phyloP scores from a whole-genome alignment of 805 yeast species.

The Zygoascus tannicola region DNA sequence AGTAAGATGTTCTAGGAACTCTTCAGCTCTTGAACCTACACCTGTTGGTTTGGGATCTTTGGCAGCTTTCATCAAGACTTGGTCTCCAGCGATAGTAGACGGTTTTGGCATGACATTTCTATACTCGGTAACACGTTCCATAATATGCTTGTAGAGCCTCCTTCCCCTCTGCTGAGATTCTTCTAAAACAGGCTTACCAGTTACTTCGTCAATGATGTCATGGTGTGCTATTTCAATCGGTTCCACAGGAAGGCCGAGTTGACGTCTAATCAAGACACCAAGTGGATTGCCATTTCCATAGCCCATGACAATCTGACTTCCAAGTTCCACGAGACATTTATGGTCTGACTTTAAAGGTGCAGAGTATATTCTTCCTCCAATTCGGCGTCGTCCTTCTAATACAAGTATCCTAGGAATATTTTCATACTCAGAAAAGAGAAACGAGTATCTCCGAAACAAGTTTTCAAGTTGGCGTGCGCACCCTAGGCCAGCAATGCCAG shows the following conservation, averaged over 20 bases:
- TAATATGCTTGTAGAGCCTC: constrained; percentile 28
- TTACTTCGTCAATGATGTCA: constrained; percentile 28
- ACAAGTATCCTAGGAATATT: constrained; percentile 33
- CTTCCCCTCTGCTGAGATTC: constrained; percentile 27
- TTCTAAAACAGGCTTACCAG: constrained; percentile 25
- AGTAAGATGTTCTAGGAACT: constrained; percentile 25
- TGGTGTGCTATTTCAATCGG: constrained; percentile 24
- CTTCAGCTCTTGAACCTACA: constrained; percentile 16
- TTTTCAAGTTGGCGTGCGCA: constrained; percentile 90
- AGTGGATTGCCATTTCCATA: constrained; percentile 35
- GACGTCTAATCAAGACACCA: constrained; percentile 32
- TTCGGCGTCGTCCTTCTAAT: constrained; percentile 32
- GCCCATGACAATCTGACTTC: constrained; percentile 33
- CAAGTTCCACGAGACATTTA: constrained; percentile 29
- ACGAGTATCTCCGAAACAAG: constrained; percentile 34
- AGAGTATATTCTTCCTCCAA: constrained; percentile 36
- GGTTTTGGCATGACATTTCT: constrained; percentile 28
- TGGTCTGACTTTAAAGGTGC: constrained; percentile 22
- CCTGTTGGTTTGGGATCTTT: constrained; percentile 26
- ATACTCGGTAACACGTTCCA: constrained; percentile 29
- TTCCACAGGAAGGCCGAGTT: constrained; percentile 32
- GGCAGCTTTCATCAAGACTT: constrained; percentile 29
- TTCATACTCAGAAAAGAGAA: constrained; percentile 29
- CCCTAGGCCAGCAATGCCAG: constrained; percentile 95
- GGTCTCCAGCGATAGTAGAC: constrained; percentile 29